Evolutionary conservation across 2,329 filamentous ascomycete genomes (phyloP).

Genomic region (Epichloe bromicola): DNA sequence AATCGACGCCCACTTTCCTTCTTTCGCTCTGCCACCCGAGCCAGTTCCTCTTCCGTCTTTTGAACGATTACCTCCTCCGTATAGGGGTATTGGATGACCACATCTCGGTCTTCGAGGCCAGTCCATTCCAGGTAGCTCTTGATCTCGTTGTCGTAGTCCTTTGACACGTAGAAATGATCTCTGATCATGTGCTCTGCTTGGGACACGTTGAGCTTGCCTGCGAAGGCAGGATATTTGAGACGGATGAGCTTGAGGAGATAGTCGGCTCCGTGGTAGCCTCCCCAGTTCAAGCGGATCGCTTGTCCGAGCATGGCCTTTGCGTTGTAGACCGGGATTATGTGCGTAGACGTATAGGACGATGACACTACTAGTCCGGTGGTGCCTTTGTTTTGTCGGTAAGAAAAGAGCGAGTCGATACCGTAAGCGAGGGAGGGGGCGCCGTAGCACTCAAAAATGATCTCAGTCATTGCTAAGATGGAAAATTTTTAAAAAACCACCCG

Average conservation of each 20-base stretch:
- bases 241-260: slow-evolving; percentile 82
- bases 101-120: slow-evolving; percentile 77
- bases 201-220: slow-evolving; percentile 70
- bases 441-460: slow-evolving; percentile 95
- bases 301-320: slow-evolving; percentile 73
- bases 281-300: slow-evolving; percentile 87
- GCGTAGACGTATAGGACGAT: slow-evolving; percentile 85
- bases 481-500: neutral
- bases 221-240: slow-evolving; percentile 84
- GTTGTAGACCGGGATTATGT: slow-evolving; percentile 86
- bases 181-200: slow-evolving; percentile 81
- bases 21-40: slow-evolving; percentile 79
- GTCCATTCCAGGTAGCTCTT: slow-evolving; percentile 75
- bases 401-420: slow-evolving; percentile 93
- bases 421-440: slow-evolving; percentile 79
- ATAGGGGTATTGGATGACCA: slow-evolving; percentile 84
- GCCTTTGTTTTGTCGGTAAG: slow-evolving; percentile 84
- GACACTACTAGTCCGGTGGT: slow-evolving; percentile 79
- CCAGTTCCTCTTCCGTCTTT: slow-evolving; percentile 90
- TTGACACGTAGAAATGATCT: slow-evolving; percentile 81
- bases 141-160: slow-evolving; percentile 71
- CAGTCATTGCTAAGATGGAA: slow-evolving; percentile 65
- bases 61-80: slow-evolving; percentile 82
- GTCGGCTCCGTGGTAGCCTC: slow-evolving; percentile 77
- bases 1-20: slow-evolving; percentile 85